Conservation (phyloP, 2,329 filamentous ascomycete species). For the Proliferodiscus dingleyae region DNA sequence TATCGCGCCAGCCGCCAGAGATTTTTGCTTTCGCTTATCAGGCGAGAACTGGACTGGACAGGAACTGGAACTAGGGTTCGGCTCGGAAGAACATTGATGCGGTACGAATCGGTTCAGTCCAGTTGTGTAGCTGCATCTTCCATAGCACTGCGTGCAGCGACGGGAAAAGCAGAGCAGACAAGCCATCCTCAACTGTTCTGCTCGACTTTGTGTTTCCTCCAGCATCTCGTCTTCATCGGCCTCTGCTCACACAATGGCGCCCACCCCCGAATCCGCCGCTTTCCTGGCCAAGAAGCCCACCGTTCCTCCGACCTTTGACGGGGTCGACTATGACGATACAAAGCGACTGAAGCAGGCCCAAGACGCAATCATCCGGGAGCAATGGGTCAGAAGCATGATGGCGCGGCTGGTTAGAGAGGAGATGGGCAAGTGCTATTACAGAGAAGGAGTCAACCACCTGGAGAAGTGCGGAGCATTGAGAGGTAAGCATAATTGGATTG, state of each 20-base stretch:
- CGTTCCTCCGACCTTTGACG: constrained; percentile 78
- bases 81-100: too few species aligned
- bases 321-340: constrained; percentile 82
- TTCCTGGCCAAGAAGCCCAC: constrained; percentile 82
- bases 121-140: too few species aligned
- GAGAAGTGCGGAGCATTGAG: constrained; percentile 79
- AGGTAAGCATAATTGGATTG: constrained; percentile 51
- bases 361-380: constrained; percentile 76
- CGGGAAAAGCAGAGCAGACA: too few species aligned
- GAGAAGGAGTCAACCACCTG: constrained; percentile 80
- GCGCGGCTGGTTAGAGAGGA: constrained; percentile 75
- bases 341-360: constrained; percentile 76
- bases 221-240: neutral
- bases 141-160: too few species aligned
- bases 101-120: too few species aligned
- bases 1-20: constrained; percentile 19
- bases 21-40: constrained; percentile 22
- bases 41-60: constrained; percentile 11
- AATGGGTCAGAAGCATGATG: constrained; percentile 91
- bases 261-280: constrained; percentile 74
- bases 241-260: constrained; percentile 57
- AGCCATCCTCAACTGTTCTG: constrained; percentile 3
- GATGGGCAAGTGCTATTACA: constrained; percentile 79
- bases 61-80: too few species aligned
- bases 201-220: constrained; percentile 1